phyloP scores from a whole-genome alignment of 306 rosid species.

The Oemleria cerasiformis region DNA sequence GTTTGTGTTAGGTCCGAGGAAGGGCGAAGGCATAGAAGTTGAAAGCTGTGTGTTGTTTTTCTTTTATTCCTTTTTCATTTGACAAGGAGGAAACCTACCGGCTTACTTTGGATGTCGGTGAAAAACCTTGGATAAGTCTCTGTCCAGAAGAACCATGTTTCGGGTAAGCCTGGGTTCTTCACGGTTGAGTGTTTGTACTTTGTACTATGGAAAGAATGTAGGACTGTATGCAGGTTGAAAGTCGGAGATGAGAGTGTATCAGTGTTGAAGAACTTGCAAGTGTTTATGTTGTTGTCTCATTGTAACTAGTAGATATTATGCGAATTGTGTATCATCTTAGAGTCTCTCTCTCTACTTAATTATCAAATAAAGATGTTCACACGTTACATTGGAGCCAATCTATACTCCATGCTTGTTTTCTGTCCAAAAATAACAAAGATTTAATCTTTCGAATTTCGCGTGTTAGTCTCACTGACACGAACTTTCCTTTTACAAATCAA shows the following conservation, averaged over 20 bases:
- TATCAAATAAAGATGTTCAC: background rate
- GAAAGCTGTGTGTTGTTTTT: background rate
- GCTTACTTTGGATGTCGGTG: too few relatives aligned
- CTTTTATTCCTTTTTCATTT: background rate
- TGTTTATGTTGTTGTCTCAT: background rate
- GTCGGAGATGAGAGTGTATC: background rate
- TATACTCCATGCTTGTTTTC: background rate
- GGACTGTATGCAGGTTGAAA: background rate
- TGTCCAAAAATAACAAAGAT: background rate
- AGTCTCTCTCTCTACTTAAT: too few relatives aligned
- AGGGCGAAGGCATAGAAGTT: slow-evolving; percentile 1
- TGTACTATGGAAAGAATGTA: background rate
- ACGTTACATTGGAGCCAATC: background rate
- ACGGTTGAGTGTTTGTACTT: background rate
- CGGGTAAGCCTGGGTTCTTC: background rate
- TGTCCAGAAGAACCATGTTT: background rate
- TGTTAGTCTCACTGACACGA: too few relatives aligned
- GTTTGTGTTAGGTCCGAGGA: background rate
- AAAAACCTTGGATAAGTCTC: background rate
- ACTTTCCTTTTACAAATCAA: too few relatives aligned
- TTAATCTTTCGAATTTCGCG: too few relatives aligned
- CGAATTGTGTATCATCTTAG: too few relatives aligned
- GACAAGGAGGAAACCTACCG: background rate
- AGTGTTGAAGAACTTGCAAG: background rate
- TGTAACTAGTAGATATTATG: background rate